A percentile compares a stretch with the other conserved stretches of the same genome.
Evolutionary conservation across 306 rosid genomes (phyloP).

Genomic region (Purshia tridentata): DNA sequence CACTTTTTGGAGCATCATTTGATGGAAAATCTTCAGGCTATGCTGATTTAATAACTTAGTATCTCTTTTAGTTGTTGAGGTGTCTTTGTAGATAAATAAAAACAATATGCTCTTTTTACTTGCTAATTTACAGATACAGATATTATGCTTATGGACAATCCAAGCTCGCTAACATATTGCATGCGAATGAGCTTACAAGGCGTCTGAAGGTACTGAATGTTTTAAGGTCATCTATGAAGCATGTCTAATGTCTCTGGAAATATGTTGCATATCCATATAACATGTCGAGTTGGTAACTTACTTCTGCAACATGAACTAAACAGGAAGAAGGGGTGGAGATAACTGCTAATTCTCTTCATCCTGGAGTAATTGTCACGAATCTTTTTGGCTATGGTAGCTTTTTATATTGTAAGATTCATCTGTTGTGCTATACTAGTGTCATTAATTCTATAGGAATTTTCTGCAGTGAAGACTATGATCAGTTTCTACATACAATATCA

Average conservation of each 20-base stretch:
- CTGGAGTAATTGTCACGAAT: constrained; percentile 37
- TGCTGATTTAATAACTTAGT: not conserved
- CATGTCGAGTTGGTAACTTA: not conserved
- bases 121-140: constrained; percentile 46
- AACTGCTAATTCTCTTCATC: constrained; percentile 42
- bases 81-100: constrained; percentile 2
- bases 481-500: not conserved
- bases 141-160: constrained; percentile 70
- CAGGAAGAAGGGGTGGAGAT: constrained; percentile 36
- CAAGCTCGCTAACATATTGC: constrained; percentile 77
- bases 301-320: not conserved
- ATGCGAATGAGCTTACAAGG: constrained; percentile 76
- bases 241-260: too few relatives aligned
- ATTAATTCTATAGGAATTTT: not conserved
- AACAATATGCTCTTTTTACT: not conserved
- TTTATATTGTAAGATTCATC: constrained; percentile 38
- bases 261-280: not conserved
- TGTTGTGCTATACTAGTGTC: not conserved
- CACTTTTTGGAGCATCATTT: constrained; percentile 22
- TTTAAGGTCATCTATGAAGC: constrained; percentile 1
- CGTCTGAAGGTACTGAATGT: constrained; percentile 61
- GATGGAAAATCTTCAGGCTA: not conserved
- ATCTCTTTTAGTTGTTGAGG: too few relatives aligned
- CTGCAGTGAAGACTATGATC: not conserved
- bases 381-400: constrained; percentile 30